These are phyloP conservation scores for Exophiala calicioides DNA, from an alignment of 2,329 filamentous ascomycete genomes.

Conservation along the genomic window DNA sequence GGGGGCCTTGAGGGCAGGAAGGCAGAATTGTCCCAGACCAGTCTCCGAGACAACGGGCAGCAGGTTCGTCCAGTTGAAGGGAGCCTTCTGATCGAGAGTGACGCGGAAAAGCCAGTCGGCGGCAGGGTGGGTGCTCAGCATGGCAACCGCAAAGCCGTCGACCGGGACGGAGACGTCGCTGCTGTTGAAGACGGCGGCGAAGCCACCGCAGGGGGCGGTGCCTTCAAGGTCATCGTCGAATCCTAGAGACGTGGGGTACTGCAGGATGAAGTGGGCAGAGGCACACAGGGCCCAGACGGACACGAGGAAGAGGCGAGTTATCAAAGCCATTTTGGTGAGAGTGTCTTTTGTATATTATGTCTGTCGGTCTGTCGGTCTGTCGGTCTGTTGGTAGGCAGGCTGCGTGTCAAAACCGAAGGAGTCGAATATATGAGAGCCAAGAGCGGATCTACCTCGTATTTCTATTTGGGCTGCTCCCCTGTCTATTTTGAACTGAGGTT, in stretches of 20 bases:
- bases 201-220: constrained; percentile 54
- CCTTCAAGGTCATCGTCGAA: constrained; percentile 49
- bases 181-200: constrained; percentile 38
- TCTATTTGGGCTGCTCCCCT: too few relatives aligned
- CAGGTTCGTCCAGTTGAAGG: constrained; percentile 67
- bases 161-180: constrained; percentile 53
- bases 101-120: constrained; percentile 39
- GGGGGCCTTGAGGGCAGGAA: constrained; percentile 53
- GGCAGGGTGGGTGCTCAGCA: constrained; percentile 35
- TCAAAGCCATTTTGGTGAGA: neutral
- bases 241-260: constrained; percentile 55
- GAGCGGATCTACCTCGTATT: too few relatives aligned
- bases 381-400: too few relatives aligned
- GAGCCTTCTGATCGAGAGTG: constrained; percentile 55
- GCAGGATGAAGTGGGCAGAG: constrained; percentile 59
- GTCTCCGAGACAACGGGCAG: constrained; percentile 61
- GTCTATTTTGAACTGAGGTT: too few relatives aligned
- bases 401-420: too few relatives aligned
- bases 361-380: neutral
- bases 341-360: neutral
- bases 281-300: constrained; percentile 11
- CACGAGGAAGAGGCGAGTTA: constrained; percentile 12
- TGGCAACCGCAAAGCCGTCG: constrained; percentile 51
- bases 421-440: too few relatives aligned
- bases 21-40: constrained; percentile 66